These are phyloP conservation scores for Colletotrichum falcatum DNA, from an alignment of 2,329 filamentous ascomycete genomes.

Conservation along the genomic window DNA sequence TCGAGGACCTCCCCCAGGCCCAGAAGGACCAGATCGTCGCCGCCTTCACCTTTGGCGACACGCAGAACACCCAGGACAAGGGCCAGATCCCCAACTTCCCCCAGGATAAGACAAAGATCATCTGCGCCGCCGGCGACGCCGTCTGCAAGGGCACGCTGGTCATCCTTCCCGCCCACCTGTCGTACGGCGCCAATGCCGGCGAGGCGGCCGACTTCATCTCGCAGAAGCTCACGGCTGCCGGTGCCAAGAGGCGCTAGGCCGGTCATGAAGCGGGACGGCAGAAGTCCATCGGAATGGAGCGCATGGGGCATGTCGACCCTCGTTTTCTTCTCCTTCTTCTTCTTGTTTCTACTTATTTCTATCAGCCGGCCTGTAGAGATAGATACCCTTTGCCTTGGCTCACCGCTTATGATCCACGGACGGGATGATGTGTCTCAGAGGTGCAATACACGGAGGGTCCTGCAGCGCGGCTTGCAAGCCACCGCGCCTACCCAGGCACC, in stretches of 20 bases:
- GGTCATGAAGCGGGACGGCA: background rate
- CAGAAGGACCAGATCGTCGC: constrained; percentile 44
- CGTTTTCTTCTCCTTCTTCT: background rate
- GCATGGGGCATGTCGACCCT: background rate
- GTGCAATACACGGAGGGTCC: too few relatives aligned
- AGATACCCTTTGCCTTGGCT: constrained; percentile 16
- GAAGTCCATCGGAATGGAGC: background rate
- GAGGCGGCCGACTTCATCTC: constrained; percentile 49
- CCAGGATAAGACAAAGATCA: constrained; percentile 52
- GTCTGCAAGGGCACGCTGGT: constrained; percentile 52
- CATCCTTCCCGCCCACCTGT: constrained; percentile 52
- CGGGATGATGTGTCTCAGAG: background rate
- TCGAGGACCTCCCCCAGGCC: constrained; percentile 44
- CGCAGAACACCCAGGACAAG: constrained; percentile 48
- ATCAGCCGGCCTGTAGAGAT: constrained; percentile 20
- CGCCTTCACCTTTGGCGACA: constrained; percentile 47
- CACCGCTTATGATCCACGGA: background rate
- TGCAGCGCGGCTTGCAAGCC: too few relatives aligned
- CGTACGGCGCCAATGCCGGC: constrained; percentile 51
- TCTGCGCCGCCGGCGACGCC: constrained; percentile 55
- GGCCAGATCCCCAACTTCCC: constrained; percentile 52
- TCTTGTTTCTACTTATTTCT: constrained; percentile 8
- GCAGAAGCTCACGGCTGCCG: constrained; percentile 35
- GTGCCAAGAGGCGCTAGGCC: constrained; percentile 37
- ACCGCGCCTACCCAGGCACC: too few relatives aligned